Base-by-base conservation (phyloP, 768 basidiomycete species). In the Cubamyces lactineus region DNA sequence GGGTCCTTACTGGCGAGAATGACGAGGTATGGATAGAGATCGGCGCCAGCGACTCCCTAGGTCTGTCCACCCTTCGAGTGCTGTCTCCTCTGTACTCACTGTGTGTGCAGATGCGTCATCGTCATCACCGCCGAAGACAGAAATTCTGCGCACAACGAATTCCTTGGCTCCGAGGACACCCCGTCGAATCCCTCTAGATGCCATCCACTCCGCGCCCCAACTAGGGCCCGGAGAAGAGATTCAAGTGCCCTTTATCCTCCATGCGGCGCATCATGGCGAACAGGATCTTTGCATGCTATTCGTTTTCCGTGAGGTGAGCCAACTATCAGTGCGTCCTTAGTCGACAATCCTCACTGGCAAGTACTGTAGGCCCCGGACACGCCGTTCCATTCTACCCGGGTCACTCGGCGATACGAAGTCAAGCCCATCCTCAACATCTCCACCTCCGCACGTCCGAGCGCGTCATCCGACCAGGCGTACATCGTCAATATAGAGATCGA, bases 271-370 rank as follows among this genome's bases (percentile, higher is more conserved):
- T 0, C 58, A 74, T 6, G 85, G 83, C 24, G 75, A 76, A 42
- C 79, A 81, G 40, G 81, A 85, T 48, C 75, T 94, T 12, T 79
- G 76, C 55, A 66, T 91, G 8, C 73, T 94, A 15, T 83, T 94
- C 71, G 80, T 86, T 0, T 92, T 85, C 75, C 82, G 88, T 66
- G 82, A 86, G 75, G 87, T 86, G 68, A 64, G 73, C 67, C 8
- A 5, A 4, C 34, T 5, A 5, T 39, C 21, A 5, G 45, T 65
- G n/a, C 2, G 16, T n/a, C 5, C 2, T 45, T 7, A 0, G 11
- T n/a, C 15, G 2, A 6, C 9, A 1, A 23, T 5, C 23, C 53
- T 50, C 40, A 57, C 26, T n/a, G n/a, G n/a, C 19, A 41, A 30
- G 26, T 19, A 38, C 28, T 42, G 15, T 53, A 91, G 88, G 68